phyloP scores from a whole-genome alignment of 2,329 filamentous ascomycete genomes.

The Claviceps citrina region DNA sequence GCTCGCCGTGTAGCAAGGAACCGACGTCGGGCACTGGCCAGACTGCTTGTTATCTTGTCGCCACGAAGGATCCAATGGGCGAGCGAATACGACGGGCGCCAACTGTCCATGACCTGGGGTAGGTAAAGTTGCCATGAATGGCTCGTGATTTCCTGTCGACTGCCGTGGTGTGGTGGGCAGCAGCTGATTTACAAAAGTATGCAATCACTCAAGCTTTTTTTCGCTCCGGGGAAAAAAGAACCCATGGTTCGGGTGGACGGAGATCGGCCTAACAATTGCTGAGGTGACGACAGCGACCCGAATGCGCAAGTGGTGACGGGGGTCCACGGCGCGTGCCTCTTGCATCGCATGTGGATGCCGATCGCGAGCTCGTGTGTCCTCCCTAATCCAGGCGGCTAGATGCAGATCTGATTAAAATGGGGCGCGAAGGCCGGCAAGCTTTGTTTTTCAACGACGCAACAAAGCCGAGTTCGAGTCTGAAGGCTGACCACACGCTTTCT shows the following conservation, averaged over 20 bases:
- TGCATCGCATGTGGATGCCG: conserved; percentile 6
- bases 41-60: not conserved
- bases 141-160: not conserved
- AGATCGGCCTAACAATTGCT: not conserved
- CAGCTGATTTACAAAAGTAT: not conserved
- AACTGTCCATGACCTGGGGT: not conserved
- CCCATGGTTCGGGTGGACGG: not conserved
- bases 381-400: conserved; percentile 4
- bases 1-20: not conserved
- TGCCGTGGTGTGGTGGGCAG: not conserved
- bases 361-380: conserved; percentile 7
- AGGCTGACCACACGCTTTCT: too few relatives aligned
- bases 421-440: not conserved
- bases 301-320: not conserved
- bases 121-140: not conserved
- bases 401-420: conserved; percentile 5
- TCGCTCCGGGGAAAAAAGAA: not conserved
- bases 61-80: not conserved
- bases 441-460: not conserved
- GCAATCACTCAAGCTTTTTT: not conserved
- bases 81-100: not conserved
- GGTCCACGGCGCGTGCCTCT: not conserved
- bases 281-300: not conserved
- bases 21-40: not conserved
- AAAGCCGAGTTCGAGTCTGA: not conserved